These are phyloP conservation scores for Capsella bursapastoris DNA, from an alignment of 345 rosid genomes.

Conservation along the genomic window DNA sequence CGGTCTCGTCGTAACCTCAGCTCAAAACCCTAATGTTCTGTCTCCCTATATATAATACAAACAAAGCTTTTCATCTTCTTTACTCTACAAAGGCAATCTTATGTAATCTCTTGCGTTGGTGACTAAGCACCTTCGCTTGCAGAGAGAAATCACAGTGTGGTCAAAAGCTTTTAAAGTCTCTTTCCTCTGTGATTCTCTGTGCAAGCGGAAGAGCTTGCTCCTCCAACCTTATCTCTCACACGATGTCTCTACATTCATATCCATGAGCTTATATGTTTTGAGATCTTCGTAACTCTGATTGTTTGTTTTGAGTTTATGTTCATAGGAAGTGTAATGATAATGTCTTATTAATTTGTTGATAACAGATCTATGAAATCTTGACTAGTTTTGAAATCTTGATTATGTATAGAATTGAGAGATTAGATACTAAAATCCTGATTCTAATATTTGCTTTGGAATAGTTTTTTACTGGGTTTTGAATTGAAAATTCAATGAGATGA, in stretches of 20 bases:
- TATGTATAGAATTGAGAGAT: neutral
- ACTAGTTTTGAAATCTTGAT: neutral
- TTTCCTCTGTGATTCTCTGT: slow-evolving; percentile 28
- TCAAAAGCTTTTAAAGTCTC: neutral
- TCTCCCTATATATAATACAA: slow-evolving; percentile 1
- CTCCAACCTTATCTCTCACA: neutral
- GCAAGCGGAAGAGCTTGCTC: slow-evolving; percentile 24
- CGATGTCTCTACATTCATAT: neutral
- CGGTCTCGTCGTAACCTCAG: slow-evolving; percentile 10
- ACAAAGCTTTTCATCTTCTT: neutral
- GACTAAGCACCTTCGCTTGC: slow-evolving; percentile 36
- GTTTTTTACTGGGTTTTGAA: neutral
- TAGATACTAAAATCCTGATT: neutral
- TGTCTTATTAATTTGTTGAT: neutral
- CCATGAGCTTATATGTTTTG: neutral
- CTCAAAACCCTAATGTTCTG: slow-evolving; percentile 14
- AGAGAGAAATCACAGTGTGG: slow-evolving; percentile 36
- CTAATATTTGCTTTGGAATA: neutral
- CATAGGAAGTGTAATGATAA: neutral
- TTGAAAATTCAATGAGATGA: neutral
- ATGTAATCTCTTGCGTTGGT: neutral
- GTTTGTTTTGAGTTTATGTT: neutral
- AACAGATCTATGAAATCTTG: neutral
- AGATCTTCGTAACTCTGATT: slow-evolving; percentile 1
- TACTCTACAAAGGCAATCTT: no score